Base-by-base conservation (phyloP, 345 rosid genomes). In the Cardiospermum halicacabum region DNA sequence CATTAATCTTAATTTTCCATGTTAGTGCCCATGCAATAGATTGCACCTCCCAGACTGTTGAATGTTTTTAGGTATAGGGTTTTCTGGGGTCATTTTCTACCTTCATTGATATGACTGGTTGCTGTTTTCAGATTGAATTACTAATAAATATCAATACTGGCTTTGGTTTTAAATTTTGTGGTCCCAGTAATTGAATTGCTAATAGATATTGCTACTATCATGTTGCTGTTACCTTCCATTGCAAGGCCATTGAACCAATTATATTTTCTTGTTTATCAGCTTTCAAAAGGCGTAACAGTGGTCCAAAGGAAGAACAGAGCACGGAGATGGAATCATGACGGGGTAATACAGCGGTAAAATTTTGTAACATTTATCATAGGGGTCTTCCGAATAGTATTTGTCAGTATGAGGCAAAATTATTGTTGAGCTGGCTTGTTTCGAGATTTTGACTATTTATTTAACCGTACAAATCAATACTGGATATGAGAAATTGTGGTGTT, bases 391-490 rank as follows among this genome's bases (percentile, higher is more conserved):
- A 24, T 28, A 3, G 42, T 37, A 58, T 47, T 7, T 28, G 26
- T 47, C 42, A 25, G n/a, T 30, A 54, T 25, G 61, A 18, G 24
- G 40, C 27, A 42, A 65, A 42, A 21, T 25, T 50, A 5, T 18
- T 11, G n/a, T 5, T 30, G 15, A 8, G 48, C n/a, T 24, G 26
- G 47, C 60, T 51, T 4, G 60, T 53, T 54, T 48, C 53, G 37
- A 40, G 56, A 15, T 50, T 58, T 47, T 36, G 34, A 51, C n/a
- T n/a, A 12, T 1, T 8, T 27, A 51, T 10, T 48, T 11, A 32
- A 30, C n/a, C 18, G 54, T 28, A 49, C 50, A 34, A 53, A n/a
- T 36, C 71, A 71, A 60, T 77, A 72, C 63, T 73, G 73, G 64
- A n/a, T 12, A 27, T 47, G 55, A 47, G 43, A 26, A 66, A 10